Percentiles rank a stretch among this genome's conserved stretches.
These are phyloP conservation scores for Ceratocystiopsis brevicomis DNA, from an alignment of 2,329 filamentous ascomycete genomes.

Conservation along the genomic window DNA sequence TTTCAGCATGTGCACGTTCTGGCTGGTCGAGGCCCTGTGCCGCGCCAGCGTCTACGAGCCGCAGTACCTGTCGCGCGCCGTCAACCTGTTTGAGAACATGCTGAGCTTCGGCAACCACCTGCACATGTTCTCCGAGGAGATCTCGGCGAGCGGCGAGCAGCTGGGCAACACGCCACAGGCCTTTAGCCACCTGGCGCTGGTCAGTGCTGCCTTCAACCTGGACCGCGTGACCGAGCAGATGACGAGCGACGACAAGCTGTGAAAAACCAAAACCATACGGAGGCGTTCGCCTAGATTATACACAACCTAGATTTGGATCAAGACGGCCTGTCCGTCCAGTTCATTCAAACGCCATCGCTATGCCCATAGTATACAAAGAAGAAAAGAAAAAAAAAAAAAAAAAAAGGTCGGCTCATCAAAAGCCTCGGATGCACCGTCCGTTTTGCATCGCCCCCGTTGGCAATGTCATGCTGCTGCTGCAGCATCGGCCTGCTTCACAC, in stretches of 20 bases:
- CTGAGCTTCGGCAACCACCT: constrained; percentile 59
- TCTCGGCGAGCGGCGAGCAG: constrained; percentile 55
- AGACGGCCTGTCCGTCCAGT: too few species aligned
- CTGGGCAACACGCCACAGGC: constrained; percentile 65
- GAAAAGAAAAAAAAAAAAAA: background rate
- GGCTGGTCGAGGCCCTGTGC: constrained; percentile 63
- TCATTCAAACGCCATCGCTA: background rate
- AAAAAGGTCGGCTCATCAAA: background rate
- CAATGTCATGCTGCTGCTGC: too few species aligned
- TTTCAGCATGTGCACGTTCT: constrained; percentile 69
- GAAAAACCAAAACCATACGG: too few species aligned
- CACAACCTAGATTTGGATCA: background rate
- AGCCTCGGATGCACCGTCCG: too few species aligned
- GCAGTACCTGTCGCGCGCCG: constrained; percentile 41
- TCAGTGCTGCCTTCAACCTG: constrained; percentile 61
- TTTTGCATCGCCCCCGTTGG: too few species aligned
- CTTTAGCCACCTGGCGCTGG: constrained; percentile 56
- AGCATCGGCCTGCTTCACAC: background rate
- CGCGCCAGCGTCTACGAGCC: constrained; percentile 45
- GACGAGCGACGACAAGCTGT: constrained; percentile 9
- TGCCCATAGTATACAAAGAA: background rate
- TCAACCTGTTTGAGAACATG: constrained; percentile 62
- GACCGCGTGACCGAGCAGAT: constrained; percentile 28
- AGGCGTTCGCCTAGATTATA: too few species aligned
- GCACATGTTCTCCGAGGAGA: constrained; percentile 64